Base-by-base conservation (phyloP, 768 basidiomycete species). In the Coprinopsis cinerea region DNA sequence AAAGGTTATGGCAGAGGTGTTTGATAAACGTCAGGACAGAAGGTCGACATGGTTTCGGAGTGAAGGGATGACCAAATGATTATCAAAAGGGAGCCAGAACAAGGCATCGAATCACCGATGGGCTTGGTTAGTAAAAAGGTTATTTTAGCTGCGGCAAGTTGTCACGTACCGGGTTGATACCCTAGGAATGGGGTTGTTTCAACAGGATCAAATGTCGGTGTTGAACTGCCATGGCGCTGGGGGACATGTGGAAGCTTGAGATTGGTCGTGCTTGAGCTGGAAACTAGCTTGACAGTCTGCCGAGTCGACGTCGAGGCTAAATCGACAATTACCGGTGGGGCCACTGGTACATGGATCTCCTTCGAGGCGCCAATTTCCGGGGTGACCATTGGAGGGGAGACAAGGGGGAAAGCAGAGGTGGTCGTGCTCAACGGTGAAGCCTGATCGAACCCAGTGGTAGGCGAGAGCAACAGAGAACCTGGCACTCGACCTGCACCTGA, bases 361-460 rank as follows among this genome's bases (percentile, higher is more conserved):
- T 84, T 85, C 49, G 67, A 66, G 55, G 83, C 72, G 39, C 84
- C 83, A 55, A 84, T 82, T 54, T 69, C 74, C 20, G 83, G 83
- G 20, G 84, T 86, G 27, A 72, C 63, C 52, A 78, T 70, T 46
- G 65, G 67, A 50, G 61, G 60, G 56, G 55, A 61, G 44, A 53
- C 56, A 52, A 67, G 64, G 35, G 56, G n/a, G n/a, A n/a, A n/a
- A n/a, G n/a, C n/a, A n/a, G n/a, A 52, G 11, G 56, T 53, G 36
- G 44, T 49, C 40, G 35, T 36, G 40, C 13, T 43, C 54, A 39
- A 53, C 48, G 13, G 52, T 53, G 28, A 59, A 57, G 43, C 24
- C 44, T 28, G 35, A 45, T 28, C 28, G 48, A 11, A 40, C 28
- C 10, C 46, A 52, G 27, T 51, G 35, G 42, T 28, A 43, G 49